phyloP scores from a whole-genome alignment of 148 eudicot genomes.

The Persicaria maculosa region DNA sequence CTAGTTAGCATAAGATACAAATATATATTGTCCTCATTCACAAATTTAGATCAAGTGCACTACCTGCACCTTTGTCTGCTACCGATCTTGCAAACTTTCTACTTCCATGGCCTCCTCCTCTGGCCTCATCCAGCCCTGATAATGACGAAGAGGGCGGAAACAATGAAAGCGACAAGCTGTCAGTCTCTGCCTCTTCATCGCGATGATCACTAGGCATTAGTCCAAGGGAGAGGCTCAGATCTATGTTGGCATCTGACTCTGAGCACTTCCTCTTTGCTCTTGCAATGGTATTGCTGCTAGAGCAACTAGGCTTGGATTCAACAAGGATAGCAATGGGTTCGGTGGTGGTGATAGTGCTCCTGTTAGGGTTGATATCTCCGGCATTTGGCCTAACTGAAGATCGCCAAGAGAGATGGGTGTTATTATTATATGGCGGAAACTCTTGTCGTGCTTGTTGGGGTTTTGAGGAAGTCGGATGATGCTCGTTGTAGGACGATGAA shows the following conservation, averaged over 20 bases:
- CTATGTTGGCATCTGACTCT: neutral
- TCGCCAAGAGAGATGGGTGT: slow-evolving; percentile 4
- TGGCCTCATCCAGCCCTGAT: neutral
- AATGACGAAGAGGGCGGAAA: neutral
- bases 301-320: neutral
- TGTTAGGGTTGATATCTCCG: neutral
- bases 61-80: neutral
- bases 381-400: neutral
- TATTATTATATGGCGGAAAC: neutral
- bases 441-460: neutral
- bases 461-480: neutral
- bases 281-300: neutral
- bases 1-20: slow-evolving; percentile 9
- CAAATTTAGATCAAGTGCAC: slow-evolving; percentile 14
- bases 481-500: neutral
- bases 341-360: neutral
- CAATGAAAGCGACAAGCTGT: slow-evolving; percentile 3
- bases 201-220: neutral
- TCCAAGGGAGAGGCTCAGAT: slow-evolving; percentile 10
- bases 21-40: slow-evolving; percentile 4
- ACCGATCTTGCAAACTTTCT: slow-evolving; percentile 8
- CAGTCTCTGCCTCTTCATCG: neutral
- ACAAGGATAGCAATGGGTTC: neutral
- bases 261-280: neutral
- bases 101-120: neutral